Conservation (phyloP, 768 basidiomycete species). For the Psilocybe subaeruginosa region DNA sequence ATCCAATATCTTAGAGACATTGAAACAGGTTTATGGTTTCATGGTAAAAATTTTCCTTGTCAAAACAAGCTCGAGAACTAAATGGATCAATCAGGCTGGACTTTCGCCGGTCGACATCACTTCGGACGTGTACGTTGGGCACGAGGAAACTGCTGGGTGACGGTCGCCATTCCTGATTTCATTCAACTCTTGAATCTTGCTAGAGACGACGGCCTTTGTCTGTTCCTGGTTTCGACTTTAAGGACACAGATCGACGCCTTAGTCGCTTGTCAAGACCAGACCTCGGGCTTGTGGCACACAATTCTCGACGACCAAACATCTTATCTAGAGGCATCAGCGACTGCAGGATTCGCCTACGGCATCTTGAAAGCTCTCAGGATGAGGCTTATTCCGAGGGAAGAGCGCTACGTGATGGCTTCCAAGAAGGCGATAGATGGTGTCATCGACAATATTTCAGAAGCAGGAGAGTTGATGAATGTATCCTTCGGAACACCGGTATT, state of each 20-base stretch:
- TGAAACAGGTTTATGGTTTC: slow-evolving; percentile 50
- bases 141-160: slow-evolving; percentile 59
- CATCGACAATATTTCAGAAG: slow-evolving; percentile 44
- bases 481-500: slow-evolving; percentile 61
- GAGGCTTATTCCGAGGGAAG: slow-evolving; percentile 43
- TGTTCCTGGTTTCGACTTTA: slow-evolving; percentile 43
- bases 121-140: slow-evolving; percentile 54
- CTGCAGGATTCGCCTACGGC: slow-evolving; percentile 52
- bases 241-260: slow-evolving; percentile 51
- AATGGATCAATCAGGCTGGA: slow-evolving; percentile 36
- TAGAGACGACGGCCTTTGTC: slow-evolving; percentile 41
- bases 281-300: slow-evolving; percentile 57
- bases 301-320: slow-evolving; percentile 52
- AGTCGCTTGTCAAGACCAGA: slow-evolving; percentile 43
- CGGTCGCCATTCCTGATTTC: slow-evolving; percentile 49
- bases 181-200: slow-evolving; percentile 47
- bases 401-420: slow-evolving; percentile 37
- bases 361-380: slow-evolving; percentile 46
- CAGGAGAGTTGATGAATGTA: slow-evolving; percentile 48
- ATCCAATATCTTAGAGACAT: slow-evolving; percentile 49
- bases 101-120: slow-evolving; percentile 47
- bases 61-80: not conserved
- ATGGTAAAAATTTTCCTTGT: slow-evolving; percentile 32
- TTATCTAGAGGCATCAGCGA: slow-evolving; percentile 53
- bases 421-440: slow-evolving; percentile 45